phyloP scores from a whole-genome alignment of 1,284 basidiomycete genomes.

The Papiliotrema fonsecae region DNA sequence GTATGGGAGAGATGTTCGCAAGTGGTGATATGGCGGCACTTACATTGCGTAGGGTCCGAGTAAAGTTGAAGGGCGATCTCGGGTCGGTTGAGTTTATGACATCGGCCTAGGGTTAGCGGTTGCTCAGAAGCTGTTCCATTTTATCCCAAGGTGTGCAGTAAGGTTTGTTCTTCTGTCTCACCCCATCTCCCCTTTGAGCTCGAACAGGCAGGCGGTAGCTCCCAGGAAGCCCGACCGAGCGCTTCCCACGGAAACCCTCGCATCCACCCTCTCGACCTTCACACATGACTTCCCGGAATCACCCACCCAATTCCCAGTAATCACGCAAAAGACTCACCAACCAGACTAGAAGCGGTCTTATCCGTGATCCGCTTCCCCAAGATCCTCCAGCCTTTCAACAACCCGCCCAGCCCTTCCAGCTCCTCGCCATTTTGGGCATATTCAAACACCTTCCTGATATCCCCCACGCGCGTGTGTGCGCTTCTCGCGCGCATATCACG shows the following conservation, averaged over 20 bases:
- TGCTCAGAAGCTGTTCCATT: background rate
- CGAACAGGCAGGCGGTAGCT: no score
- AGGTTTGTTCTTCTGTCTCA: no score
- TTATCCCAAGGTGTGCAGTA: no score
- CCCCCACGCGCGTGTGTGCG: background rate
- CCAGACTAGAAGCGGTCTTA: background rate
- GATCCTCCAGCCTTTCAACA: background rate
- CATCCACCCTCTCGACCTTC: no score
- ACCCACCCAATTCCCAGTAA: no score
- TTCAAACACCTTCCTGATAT: background rate
- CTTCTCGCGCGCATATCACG: background rate
- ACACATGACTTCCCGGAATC: no score
- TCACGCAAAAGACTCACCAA: background rate
- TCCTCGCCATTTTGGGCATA: background rate
- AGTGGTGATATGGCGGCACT: background rate
- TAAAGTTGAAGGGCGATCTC: background rate
- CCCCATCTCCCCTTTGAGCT: no score
- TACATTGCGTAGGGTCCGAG: background rate
- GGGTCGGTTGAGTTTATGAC: background rate
- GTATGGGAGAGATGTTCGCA: background rate
- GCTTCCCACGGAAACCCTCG: no score
- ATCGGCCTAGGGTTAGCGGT: background rate
- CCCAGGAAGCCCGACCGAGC: no score
- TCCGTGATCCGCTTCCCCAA: background rate
- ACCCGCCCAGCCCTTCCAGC: background rate